These are phyloP conservation scores for Axilococcus clingmanii DNA, from an alignment of 139 green algal species.

Conservation along the genomic window DNA sequence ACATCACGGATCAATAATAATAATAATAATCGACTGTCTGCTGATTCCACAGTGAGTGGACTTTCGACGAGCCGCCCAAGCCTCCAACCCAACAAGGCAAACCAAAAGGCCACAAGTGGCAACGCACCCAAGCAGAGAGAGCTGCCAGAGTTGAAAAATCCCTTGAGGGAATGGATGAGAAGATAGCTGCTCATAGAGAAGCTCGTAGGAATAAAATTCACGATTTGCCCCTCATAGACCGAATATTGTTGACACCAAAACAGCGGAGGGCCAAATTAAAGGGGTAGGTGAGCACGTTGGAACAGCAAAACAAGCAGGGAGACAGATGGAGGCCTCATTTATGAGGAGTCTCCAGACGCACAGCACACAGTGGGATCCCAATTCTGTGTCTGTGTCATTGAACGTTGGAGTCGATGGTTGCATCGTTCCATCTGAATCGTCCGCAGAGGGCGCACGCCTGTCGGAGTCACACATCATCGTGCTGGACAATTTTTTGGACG, in stretches of 20 bases:
- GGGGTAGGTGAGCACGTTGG: neutral
- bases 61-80: constrained; percentile 4
- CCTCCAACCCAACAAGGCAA: constrained; percentile 6
- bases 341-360: neutral
- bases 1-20: neutral
- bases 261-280: constrained; percentile 19
- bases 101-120: constrained; percentile 45
- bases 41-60: constrained; percentile 31
- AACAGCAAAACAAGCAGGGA: neutral
- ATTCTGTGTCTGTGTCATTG: constrained; percentile 18
- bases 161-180: neutral
- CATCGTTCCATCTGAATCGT: constrained; percentile 44
- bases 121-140: constrained; percentile 20
- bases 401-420: constrained; percentile 56
- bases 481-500: constrained; percentile 49
- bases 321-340: neutral
- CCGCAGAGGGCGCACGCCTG: constrained; percentile 16
- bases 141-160: too few relatives aligned
- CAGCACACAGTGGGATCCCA: constrained; percentile 21
- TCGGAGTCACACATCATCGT: constrained; percentile 47
- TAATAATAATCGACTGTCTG: neutral
- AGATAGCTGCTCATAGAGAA: neutral
- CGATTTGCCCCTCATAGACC: constrained; percentile 18
- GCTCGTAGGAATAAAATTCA: neutral
- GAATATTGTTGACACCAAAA: constrained; percentile 17